Percentiles rank a stretch among this genome's conserved stretches.
These are phyloP conservation scores for Steccherinum ochraceum DNA, from an alignment of 768 basidiomycete genomes.

Conservation along the genomic window DNA sequence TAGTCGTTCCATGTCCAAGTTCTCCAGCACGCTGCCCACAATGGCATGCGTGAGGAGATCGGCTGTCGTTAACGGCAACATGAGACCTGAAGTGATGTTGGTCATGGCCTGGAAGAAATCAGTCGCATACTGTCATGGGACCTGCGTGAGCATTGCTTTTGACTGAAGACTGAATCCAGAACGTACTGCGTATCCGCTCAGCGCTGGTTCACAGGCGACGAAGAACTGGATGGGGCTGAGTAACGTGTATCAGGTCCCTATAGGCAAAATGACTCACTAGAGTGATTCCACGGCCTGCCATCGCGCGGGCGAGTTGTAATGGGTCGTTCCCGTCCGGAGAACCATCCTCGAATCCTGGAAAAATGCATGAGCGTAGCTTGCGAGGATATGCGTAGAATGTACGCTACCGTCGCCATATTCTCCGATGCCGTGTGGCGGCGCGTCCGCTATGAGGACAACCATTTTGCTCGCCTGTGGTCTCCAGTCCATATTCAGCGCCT, in stretches of 20 bases:
- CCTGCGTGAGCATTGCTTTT: constrained; percentile 7
- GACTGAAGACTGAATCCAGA: neutral
- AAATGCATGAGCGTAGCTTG: constrained; percentile 11
- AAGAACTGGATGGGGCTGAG: constrained; percentile 61
- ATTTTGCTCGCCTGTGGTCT: constrained; percentile 84
- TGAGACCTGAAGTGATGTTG: constrained; percentile 88
- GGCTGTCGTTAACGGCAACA: constrained; percentile 94
- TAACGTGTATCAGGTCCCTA: constrained; percentile 1
- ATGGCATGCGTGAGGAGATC: constrained; percentile 94
- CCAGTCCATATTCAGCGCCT: constrained; percentile 89
- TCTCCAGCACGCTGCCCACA: constrained; percentile 93
- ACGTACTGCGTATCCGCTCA: constrained; percentile 85
- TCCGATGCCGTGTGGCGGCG: constrained; percentile 95
- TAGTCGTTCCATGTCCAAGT: constrained; percentile 96
- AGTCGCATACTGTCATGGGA: constrained; percentile 61
- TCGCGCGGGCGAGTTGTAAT: constrained; percentile 73
- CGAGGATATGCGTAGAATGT: too few relatives aligned
- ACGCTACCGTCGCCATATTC: constrained; percentile 91
- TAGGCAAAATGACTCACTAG: constrained; percentile 45
- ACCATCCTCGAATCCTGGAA: constrained; percentile 82
- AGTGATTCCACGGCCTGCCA: constrained; percentile 89
- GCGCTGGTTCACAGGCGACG: constrained; percentile 96
- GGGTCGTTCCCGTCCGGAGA: constrained; percentile 95
- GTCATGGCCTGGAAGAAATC: constrained; percentile 95
- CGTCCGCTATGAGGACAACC: constrained; percentile 95